Evolutionary conservation across 306 rosid genomes (phyloP), one percentile per base, ranked within the genome.

Genomic region (Aeschynomene evenia): DNA sequence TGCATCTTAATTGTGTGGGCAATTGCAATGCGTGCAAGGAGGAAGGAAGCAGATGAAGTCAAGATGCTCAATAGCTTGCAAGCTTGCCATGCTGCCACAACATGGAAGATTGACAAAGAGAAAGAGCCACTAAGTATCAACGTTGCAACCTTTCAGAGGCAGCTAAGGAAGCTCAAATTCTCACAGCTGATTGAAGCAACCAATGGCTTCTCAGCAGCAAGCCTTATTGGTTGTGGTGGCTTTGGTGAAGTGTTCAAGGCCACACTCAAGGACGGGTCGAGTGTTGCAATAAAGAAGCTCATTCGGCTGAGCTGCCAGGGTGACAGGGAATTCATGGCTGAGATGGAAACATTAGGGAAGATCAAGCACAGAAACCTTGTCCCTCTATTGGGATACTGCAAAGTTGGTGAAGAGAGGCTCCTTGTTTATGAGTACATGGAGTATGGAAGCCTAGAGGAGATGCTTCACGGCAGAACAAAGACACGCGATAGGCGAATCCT

Each of bases 51-150:
- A 0, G 83, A 88, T 66, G 98, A 93, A 76, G 87, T 86, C 21
- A 90, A 93, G 88, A 93, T 93, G 97, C 96, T 93, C 22, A 88
- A 77, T 33, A 91, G 90, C 68, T 81, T 93, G 81, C 96, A 93
- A 63, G 91, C 98, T 42, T 83, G 84, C 40, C 98, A 88, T 72
- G 95, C 98, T 52, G 95, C 98, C 23, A 92, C 98, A 2, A 89
- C 98, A 65, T 93, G 98, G 98, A 88, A 93, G 72, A 93, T 93
- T 55, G 98, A 92, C 85, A 93, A 88, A 67, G 98, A 93, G 86
- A 90, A 85, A 77, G 98, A 93, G 63, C 98, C 98, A 0, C 43
- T 93, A 56, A 93, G 98, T 79, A 93, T 93, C 34, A 93, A 93
- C 71, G 98, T 93, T 24, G 98, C 98, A 36, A 93, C 98, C 70